A percentile compares a stretch with the other conserved stretches of the same genome.
phyloP scores from a whole-genome alignment of 2,329 filamentous ascomycete species.

The Beauveria sp. region DNA sequence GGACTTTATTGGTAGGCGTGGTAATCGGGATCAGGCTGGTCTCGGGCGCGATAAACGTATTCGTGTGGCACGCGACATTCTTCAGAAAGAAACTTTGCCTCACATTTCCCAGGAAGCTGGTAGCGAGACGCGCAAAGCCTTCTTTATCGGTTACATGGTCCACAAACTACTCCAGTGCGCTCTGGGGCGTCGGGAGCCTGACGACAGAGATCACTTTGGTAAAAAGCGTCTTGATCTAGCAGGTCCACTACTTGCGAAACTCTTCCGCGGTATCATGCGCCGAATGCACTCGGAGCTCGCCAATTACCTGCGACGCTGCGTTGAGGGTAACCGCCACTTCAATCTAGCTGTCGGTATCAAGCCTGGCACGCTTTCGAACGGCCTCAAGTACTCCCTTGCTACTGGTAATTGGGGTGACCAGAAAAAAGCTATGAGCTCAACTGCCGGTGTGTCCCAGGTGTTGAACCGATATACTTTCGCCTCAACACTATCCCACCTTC shows the following conservation, averaged over 20 bases:
- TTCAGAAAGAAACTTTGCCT: slow-evolving; percentile 93
- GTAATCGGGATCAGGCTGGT: slow-evolving; percentile 51
- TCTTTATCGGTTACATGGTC: slow-evolving; percentile 98
- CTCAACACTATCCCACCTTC: slow-evolving; percentile 91
- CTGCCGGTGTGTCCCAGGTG: slow-evolving; percentile 96
- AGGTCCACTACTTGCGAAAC: slow-evolving; percentile 86
- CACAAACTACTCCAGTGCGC: slow-evolving; percentile 91
- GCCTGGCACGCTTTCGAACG: slow-evolving; percentile 82
- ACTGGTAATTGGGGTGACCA: slow-evolving; percentile 99
- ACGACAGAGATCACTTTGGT: slow-evolving; percentile 97
- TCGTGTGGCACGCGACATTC: slow-evolving; percentile 83
- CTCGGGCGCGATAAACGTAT: slow-evolving; percentile 81
- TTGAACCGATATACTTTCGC: slow-evolving; percentile 96
- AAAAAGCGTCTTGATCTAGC: slow-evolving; percentile 97
- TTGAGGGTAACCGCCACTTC: slow-evolving; percentile 84
- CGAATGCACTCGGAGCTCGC: slow-evolving; percentile 88
- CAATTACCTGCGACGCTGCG: slow-evolving; percentile 83
- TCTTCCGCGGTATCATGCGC: slow-evolving; percentile 87
- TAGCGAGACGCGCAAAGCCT: slow-evolving; percentile 91
- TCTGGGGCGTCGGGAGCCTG: slow-evolving; percentile 83
- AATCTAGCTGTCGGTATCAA: slow-evolving; percentile 88
- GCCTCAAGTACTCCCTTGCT: slow-evolving; percentile 90
- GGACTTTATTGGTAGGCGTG: slow-evolving; percentile 92
- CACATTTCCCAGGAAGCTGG: slow-evolving; percentile 95
- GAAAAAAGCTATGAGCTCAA: slow-evolving; percentile 93